These are phyloP conservation scores for Gelatoporia subvermispora DNA, from an alignment of 768 basidiomycete genomes.

Conservation along the genomic window DNA sequence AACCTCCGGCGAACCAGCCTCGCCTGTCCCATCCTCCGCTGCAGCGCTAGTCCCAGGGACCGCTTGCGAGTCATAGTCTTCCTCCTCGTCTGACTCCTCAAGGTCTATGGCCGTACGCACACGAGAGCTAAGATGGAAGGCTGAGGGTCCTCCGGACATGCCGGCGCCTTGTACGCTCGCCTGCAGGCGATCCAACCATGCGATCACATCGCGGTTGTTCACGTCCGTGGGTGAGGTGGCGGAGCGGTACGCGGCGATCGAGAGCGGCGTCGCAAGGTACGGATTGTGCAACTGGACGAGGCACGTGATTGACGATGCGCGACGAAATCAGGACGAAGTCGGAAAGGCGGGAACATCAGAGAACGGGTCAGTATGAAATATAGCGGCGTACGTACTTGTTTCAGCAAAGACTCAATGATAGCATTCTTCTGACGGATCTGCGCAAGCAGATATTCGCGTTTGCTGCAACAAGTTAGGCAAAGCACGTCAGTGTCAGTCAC, in stretches of 20 bases:
- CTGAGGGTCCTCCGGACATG: slow-evolving; percentile 35
- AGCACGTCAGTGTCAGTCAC: slow-evolving; percentile 11
- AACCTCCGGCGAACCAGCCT: slow-evolving; percentile 25
- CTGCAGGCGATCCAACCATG: slow-evolving; percentile 68
- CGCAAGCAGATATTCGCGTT: slow-evolving; percentile 80
- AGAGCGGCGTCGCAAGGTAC: slow-evolving; percentile 72
- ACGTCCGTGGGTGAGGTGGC: slow-evolving; percentile 73
- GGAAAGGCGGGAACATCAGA: neutral
- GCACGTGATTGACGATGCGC: too few species aligned
- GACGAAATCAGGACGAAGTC: slow-evolving; percentile 3
- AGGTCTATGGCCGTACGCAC: slow-evolving; percentile 21
- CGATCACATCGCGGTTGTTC: slow-evolving; percentile 62
- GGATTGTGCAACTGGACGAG: slow-evolving; percentile 65
- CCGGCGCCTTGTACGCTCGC: slow-evolving; percentile 50
- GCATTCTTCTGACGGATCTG: slow-evolving; percentile 86
- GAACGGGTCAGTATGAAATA: neutral
- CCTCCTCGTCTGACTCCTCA: slow-evolving; percentile 20
- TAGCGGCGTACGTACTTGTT: slow-evolving; percentile 46
- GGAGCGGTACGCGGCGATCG: slow-evolving; percentile 74
- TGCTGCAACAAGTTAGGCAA: slow-evolving; percentile 43
- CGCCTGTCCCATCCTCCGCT: slow-evolving; percentile 14
- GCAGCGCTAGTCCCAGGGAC: slow-evolving; percentile 22
- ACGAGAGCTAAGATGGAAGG: slow-evolving; percentile 43
- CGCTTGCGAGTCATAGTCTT: slow-evolving; percentile 10
- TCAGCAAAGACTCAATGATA: slow-evolving; percentile 80